Base-by-base conservation (phyloP, 257 asterid genomes). In the Solanum appendiculatum region DNA sequence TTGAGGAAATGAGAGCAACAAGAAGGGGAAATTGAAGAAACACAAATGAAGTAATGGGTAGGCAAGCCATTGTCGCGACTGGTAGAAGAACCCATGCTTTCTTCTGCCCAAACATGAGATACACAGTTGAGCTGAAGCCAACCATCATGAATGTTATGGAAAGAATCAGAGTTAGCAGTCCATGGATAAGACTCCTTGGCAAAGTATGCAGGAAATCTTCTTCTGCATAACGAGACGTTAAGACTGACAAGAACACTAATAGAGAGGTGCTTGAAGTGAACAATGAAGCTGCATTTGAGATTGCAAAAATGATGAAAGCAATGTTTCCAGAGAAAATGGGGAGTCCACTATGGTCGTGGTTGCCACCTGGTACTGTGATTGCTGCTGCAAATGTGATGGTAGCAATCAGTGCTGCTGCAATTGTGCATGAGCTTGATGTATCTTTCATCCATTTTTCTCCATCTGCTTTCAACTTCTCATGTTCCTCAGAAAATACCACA, bases 371-470 rank as follows among this genome's bases (percentile, higher is more conserved):
- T 4, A 84, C 80, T 12, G 84, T 66, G 0, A 70, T 73, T 36
- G 74, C 75, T 9, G 87, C 85, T 2, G 85, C 85, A 84, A 83
- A 87, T 21, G 78, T 87, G 85, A 46, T 46, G 20, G 20, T 46
- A 46, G 56, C 56, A 46, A 46, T 46, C 56, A 46, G 56, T 46
- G 56, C 14, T 12, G 87, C 39, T 16, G 66, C 87, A 25, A 73
- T 13, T 48, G 73, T 72, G 81, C 89, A 73, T 7, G 87, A 87
- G 9, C 44, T 87, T 56, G 87, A 73, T 40, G 85, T 60, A 5
- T 31, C 86, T 80, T 84, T 87, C 69, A 87, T n/a, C 87, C 85
- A 83, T 15, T 46, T 46, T 23, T 83, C 74, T 18, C 87, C 87
- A 1, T 56, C 20, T n/a, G 1, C 15, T 1, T 83, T 18, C 20